Evolutionary conservation across 352 stramenopile genomes (phyloP).

Genomic region (Phytophthora niederhauseri): DNA sequence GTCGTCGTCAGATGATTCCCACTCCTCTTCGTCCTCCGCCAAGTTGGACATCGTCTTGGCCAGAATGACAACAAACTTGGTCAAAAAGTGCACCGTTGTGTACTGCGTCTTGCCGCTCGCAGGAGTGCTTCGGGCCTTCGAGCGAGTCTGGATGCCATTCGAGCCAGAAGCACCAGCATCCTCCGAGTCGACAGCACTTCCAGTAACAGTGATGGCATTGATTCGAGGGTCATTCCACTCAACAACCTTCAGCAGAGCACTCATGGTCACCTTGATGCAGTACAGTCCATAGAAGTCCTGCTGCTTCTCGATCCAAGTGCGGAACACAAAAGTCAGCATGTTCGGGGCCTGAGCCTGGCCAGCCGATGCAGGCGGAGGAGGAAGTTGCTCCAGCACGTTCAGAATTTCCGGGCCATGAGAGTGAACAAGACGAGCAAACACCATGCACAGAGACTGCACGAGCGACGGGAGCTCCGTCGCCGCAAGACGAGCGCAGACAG

Average conservation of each 20-base stretch:
- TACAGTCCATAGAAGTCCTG: conserved; percentile 85
- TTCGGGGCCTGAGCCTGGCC: conserved; percentile 40
- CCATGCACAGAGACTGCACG: conserved; percentile 81
- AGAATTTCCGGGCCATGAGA: conserved; percentile 72
- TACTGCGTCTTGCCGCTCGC: conserved; percentile 45
- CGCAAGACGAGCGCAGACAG: conserved; percentile 69
- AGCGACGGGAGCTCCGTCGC: conserved; percentile 73
- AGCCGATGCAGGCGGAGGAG: conserved; percentile 34
- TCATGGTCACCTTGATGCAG: conserved; percentile 86
- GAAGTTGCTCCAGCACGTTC: conserved; percentile 74
- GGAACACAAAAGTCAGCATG: conserved; percentile 82
- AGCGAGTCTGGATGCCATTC: conserved; percentile 60
- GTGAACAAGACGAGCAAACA: conserved; percentile 83
- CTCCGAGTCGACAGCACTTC: conserved; percentile 47
- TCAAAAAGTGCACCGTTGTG: conserved; percentile 77
- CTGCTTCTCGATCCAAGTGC: conserved; percentile 86
- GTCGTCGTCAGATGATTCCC: conserved; percentile 76
- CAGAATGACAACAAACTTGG: conserved; percentile 76
- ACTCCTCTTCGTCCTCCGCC: conserved; percentile 79
- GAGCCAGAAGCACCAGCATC: conserved; percentile 3
- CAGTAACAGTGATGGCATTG: conserved; percentile 64
- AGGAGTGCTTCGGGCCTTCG: conserved; percentile 48
- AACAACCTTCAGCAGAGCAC: conserved; percentile 70
- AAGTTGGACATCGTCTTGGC: conserved; percentile 75
- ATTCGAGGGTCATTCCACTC: conserved; percentile 81